Conservation (phyloP, 2,329 filamentous ascomycete species). For the Aureobasidium sp. region DNA sequence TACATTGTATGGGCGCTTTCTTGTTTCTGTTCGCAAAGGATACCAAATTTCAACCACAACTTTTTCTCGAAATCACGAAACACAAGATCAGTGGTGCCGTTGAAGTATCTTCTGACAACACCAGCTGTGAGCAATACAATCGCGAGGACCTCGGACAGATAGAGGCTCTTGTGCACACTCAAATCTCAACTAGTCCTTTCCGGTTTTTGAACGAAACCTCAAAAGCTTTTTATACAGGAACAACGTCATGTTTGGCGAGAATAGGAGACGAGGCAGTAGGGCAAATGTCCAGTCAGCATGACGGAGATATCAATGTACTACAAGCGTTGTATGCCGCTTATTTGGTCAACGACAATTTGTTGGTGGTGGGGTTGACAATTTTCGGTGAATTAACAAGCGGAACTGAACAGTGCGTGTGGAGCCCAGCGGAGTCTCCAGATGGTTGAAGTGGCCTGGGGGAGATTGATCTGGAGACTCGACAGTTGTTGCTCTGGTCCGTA, state of each 20-base stretch:
- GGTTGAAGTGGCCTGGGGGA: neutral
- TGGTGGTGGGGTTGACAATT: neutral
- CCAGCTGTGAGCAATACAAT: neutral
- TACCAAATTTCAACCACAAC: constrained; percentile 6
- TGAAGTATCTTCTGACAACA: neutral
- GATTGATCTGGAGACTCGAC: constrained; percentile 1
- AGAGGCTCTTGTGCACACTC: neutral
- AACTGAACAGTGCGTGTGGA: constrained; percentile 6
- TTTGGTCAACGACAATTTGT: neutral
- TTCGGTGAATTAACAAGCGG: constrained; percentile 7
- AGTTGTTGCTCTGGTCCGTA: neutral
- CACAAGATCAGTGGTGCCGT: neutral
- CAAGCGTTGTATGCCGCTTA: neutral
- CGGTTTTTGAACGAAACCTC: neutral
- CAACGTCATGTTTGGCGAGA: neutral
- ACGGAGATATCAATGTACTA: neutral
- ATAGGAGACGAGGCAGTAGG: neutral
- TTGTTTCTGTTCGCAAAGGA: neutral
- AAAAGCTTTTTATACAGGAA: neutral
- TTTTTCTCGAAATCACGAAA: neutral
- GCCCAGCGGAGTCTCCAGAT: constrained; percentile 7
- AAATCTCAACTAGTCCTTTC: neutral
- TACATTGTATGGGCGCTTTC: neutral
- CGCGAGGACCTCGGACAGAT: neutral
- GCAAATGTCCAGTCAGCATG: neutral